Evolutionary conservation across 164 flowering plant genomes (phyloP).

Genomic region (Magnolia kwangsiensis): DNA sequence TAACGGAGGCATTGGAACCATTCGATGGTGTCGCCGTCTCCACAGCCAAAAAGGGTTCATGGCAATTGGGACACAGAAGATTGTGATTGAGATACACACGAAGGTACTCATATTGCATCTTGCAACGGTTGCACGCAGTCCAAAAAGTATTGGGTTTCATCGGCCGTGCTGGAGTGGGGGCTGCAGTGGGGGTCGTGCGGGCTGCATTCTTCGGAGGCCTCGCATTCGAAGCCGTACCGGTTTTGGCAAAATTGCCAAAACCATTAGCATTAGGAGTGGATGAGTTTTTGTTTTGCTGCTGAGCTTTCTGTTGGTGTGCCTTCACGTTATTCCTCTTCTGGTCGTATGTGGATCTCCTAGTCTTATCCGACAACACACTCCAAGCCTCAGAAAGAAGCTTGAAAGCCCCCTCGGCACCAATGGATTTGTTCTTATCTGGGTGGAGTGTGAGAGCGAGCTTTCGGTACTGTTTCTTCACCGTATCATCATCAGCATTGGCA

Average conservation of each 20-base stretch:
- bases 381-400: slow-evolving; percentile 80
- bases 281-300: slow-evolving; percentile 27
- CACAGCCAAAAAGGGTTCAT: slow-evolving; percentile 51
- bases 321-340: slow-evolving; percentile 39
- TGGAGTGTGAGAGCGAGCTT: slow-evolving; percentile 82
- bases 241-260: slow-evolving; percentile 31
- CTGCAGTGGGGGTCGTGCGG: slow-evolving; percentile 13
- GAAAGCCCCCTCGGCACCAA: slow-evolving; percentile 96
- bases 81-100: slow-evolving; percentile 53
- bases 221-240: slow-evolving; percentile 10
- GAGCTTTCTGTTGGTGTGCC: slow-evolving; percentile 9
- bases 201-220: slow-evolving; percentile 30
- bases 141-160: slow-evolving; percentile 49
- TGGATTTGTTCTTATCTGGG: slow-evolving; percentile 85
- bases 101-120: slow-evolving; percentile 68
- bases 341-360: slow-evolving; percentile 54
- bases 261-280: slow-evolving; percentile 34
- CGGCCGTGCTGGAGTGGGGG: slow-evolving; percentile 25
- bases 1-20: slow-evolving; percentile 26
- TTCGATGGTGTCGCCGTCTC: slow-evolving; percentile 41
- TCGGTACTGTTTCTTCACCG: slow-evolving; percentile 67
- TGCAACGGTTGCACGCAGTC: slow-evolving; percentile 68
- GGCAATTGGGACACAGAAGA: slow-evolving; percentile 62
- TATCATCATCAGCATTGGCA: slow-evolving; percentile 63
- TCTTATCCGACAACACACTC: slow-evolving; percentile 75